Percentiles rank a stretch among this genome's conserved stretches.
These are phyloP conservation scores for Suillus subaureus DNA, from an alignment of 768 basidiomycete species.

Conservation along the genomic window DNA sequence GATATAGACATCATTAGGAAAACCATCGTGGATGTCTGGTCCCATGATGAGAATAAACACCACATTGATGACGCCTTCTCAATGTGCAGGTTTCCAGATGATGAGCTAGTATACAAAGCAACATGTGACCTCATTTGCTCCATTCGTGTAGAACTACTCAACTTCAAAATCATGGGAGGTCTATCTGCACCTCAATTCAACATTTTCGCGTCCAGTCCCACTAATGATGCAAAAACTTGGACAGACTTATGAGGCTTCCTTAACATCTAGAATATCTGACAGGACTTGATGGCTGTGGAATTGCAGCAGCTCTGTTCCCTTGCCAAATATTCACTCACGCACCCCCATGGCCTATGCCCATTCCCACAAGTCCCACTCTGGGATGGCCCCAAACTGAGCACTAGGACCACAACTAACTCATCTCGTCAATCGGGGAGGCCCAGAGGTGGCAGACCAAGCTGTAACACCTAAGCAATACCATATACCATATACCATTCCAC, in stretches of 20 bases:
- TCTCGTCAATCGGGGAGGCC: background rate
- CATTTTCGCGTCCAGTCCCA: background rate
- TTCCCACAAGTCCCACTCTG: background rate
- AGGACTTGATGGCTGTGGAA: background rate
- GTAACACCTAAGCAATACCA: too few species aligned
- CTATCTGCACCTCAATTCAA: background rate
- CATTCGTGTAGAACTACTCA: background rate
- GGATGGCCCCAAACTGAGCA: background rate
- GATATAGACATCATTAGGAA: background rate
- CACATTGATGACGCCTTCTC: background rate
- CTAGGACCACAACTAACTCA: accelerated
- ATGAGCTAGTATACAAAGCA: background rate
- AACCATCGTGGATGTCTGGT: background rate
- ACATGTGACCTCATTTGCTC: background rate
- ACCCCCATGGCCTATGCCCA: background rate
- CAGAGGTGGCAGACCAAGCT: background rate
- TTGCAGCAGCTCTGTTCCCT: background rate
- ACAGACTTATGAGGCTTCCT: accelerated
- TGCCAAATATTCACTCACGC: background rate
- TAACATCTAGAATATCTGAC: background rate
- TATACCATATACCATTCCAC: too few species aligned
- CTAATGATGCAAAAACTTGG: background rate
- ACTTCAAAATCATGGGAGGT: background rate
- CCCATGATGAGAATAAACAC: background rate
- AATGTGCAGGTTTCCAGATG: background rate